phyloP scores from a whole-genome alignment of 2,329 filamentous ascomycete genomes.

The Bipolaris sorokiniana region DNA sequence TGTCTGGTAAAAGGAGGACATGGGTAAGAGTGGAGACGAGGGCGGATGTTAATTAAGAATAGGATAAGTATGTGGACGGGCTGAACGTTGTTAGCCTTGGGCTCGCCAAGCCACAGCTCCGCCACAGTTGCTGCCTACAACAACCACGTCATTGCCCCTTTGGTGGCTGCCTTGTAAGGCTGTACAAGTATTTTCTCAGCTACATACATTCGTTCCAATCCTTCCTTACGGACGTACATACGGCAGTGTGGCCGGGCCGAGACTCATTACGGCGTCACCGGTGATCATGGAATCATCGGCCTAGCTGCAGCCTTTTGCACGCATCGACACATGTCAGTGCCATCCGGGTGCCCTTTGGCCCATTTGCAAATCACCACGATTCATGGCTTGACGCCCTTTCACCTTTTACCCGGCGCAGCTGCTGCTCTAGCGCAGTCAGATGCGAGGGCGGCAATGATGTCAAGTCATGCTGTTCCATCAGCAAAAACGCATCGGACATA shows the following conservation, averaged over 20 bases:
- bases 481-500: background rate
- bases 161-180: background rate
- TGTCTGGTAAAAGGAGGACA: no score
- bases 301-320: background rate
- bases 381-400: background rate
- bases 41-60: background rate
- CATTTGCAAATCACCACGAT: background rate
- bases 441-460: background rate
- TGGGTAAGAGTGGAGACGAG: background rate
- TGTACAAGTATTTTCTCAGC: background rate
- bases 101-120: background rate
- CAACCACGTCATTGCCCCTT: background rate
- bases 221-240: no score
- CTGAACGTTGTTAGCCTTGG: background rate
- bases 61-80: background rate
- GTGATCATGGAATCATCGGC: background rate
- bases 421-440: background rate
- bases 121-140: background rate
- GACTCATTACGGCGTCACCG: background rate
- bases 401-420: background rate
- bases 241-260: no score
- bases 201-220: no score
- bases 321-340: background rate
- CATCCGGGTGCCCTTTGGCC: background rate
- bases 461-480: background rate